These are phyloP conservation scores for Talaromyces adpressus DNA, from an alignment of 495 filamentous ascomycete genomes.

Conservation along the genomic window DNA sequence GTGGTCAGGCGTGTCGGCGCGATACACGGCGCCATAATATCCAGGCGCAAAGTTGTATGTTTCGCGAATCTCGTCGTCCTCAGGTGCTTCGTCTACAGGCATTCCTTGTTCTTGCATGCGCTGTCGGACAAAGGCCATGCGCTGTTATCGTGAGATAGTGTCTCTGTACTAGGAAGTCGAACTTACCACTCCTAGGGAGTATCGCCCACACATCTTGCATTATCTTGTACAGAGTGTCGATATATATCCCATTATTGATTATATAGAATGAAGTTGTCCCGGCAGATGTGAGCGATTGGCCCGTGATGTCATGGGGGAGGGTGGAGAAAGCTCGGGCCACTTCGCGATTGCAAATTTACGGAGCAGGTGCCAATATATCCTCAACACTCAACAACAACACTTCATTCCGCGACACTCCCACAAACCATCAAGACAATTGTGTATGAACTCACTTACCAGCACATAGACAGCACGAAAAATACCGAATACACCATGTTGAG, in stretches of 20 bases:
- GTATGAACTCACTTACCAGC: neutral
- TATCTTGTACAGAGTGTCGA: neutral
- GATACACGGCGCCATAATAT: conserved; percentile 77
- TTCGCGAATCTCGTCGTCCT: conserved; percentile 66
- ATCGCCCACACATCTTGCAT: conserved; percentile 72
- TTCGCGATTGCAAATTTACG: neutral
- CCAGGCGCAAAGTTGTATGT: conserved; percentile 93
- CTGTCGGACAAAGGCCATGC: conserved; percentile 59
- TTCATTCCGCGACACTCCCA: neutral
- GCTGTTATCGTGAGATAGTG: conserved; percentile 23
- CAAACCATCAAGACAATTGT: no score
- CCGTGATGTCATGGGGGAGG: conserved; percentile 5
- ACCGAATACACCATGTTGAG: neutral
- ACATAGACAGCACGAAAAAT: neutral
- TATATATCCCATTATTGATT: neutral
- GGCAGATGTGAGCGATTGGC: neutral
- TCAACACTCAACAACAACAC: neutral
- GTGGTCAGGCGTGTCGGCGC: conserved; percentile 56
- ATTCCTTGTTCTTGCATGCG: conserved; percentile 69
- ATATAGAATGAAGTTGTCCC: neutral
- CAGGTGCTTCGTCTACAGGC: conserved; percentile 68
- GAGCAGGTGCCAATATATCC: neutral
- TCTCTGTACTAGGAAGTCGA: neutral
- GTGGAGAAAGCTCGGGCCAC: conserved; percentile 8
- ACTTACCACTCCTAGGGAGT: conserved; percentile 70